Evolutionary conservation across 1,284 basidiomycete species (phyloP), one percentile per base, ranked within the genome.

Genomic region (Irpex sp.): DNA sequence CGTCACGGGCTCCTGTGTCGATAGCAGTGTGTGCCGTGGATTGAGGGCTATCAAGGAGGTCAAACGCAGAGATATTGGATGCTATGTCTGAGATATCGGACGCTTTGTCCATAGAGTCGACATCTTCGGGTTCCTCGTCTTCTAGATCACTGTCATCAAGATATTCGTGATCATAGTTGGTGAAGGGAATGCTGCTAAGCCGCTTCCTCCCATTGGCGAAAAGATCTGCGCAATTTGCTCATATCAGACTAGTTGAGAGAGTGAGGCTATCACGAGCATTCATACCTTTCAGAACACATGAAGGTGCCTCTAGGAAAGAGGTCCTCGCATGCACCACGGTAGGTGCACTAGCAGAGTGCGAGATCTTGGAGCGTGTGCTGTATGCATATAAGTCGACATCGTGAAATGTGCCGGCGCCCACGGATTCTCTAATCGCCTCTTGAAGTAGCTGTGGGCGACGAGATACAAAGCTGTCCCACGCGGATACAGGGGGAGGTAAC

Each of bases 291-390:
- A 64, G 62, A 27, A 67, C 45, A 0, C 54, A 20, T 4, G 71
- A 72, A 11, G 71, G 60, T 9, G 71, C 71, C 56, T 67, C 59
- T 42, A 72, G 56, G 49, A 72, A 70, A 13, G 69, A 66, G 24
- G 59, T 67, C 24, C 69, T 49, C 7, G 68, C 71, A 49, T 72
- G 69, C 5, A 72, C 60, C 4, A 67, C 56, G 9, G 18, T 24
- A 66, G 71, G 71, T 49, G 32, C 67, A 63, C 67, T 66, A 7
- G 59, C 62, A 38, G 68, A 68, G 10, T 42, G 3, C 58, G 15
- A n/a, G 10, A 15, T 49, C n/a, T 44, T 32, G 43, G 58, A 67
- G 10, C 71, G 58, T 42, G 65, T 66, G 32, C 60, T 67, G 43
- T 59, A 70, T 20, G 70, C 65, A 45, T 68, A 64, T 9, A 72